A percentile compares a stretch with the other conserved stretches of the same genome.
Evolutionary conservation across 2,329 filamentous ascomycete species (phyloP).

Genomic region (Hypoxylon sp.): DNA sequence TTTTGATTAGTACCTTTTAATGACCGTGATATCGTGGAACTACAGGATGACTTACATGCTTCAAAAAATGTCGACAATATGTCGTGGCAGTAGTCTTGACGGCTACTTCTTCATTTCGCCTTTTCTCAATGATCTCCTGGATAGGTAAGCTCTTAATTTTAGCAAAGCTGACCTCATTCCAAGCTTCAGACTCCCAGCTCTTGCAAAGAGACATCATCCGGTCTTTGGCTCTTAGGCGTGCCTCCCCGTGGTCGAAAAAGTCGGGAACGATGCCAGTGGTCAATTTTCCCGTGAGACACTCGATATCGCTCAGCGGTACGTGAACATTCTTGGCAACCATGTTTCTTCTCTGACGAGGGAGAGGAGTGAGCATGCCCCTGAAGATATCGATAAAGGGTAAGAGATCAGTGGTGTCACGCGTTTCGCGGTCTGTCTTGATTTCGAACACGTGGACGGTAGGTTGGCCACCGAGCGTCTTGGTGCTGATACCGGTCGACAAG

Average conservation of each 20-base stretch:
- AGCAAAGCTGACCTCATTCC: constrained; percentile 84
- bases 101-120: constrained; percentile 67
- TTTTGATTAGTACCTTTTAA: constrained; percentile 46
- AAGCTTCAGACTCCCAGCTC: constrained; percentile 76
- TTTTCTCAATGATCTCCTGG: constrained; percentile 78
- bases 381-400: constrained; percentile 82
- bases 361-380: constrained; percentile 69
- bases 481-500: constrained; percentile 75
- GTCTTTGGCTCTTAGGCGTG: constrained; percentile 64
- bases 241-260: constrained; percentile 63
- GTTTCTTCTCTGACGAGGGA: constrained; percentile 72
- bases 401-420: constrained; percentile 81
- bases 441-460: constrained; percentile 82
- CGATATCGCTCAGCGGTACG: constrained; percentile 79
- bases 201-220: constrained; percentile 73
- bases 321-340: constrained; percentile 73
- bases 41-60: constrained; percentile 73
- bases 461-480: constrained; percentile 61
- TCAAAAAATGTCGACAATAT: constrained; percentile 79
- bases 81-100: constrained; percentile 72
- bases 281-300: constrained; percentile 79
- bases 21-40: neutral
- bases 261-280: constrained; percentile 67
- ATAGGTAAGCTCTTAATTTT: constrained; percentile 84
- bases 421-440: constrained; percentile 71